Evolutionary conservation across 2,329 filamentous ascomycete genomes (phyloP).

Genomic region (Incumbomyces lentus): DNA sequence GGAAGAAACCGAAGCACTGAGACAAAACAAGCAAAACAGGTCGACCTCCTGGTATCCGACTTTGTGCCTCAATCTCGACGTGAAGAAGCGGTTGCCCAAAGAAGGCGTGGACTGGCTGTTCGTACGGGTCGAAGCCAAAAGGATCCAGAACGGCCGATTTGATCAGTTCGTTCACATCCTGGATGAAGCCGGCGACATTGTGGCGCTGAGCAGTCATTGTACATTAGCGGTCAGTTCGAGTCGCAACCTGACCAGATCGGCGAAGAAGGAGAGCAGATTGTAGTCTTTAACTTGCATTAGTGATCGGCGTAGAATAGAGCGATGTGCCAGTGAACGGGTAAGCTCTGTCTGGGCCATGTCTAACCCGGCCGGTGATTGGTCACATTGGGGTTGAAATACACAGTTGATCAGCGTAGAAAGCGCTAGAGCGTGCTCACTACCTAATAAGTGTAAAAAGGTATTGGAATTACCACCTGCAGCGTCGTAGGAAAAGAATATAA

Average conservation of each 20-base stretch:
- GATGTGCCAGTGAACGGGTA: too few relatives aligned
- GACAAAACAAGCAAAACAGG: constrained; percentile 20
- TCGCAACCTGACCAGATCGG: constrained; percentile 47
- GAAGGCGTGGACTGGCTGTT: constrained; percentile 65
- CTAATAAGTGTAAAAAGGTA: too few relatives aligned
- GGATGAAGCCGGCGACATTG: constrained; percentile 53
- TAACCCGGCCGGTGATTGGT: too few relatives aligned
- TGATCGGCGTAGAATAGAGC: too few relatives aligned
- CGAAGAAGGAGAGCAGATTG: constrained; percentile 27
- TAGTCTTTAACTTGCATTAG: too few relatives aligned
- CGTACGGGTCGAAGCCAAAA: constrained; percentile 53
- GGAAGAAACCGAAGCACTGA: constrained; percentile 23
- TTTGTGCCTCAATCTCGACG: constrained; percentile 61
- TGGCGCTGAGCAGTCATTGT: constrained; percentile 60
- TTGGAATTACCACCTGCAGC: too few relatives aligned
- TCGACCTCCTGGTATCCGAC: constrained; percentile 63
- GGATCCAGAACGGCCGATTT: constrained; percentile 59
- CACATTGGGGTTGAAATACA: too few relatives aligned
- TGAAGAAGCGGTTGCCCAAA: constrained; percentile 59
- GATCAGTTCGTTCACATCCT: constrained; percentile 62
- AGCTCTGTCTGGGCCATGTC: too few relatives aligned
- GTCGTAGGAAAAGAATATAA: too few relatives aligned
- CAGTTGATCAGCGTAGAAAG: too few relatives aligned
- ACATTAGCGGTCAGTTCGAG: constrained; percentile 52
- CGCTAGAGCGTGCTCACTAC: too few relatives aligned